A percentile compares a stretch with the other conserved stretches of the same genome.
Evolutionary conservation across 2,329 filamentous ascomycete genomes (phyloP).

Genomic region (Aspergillus viridinutans): DNA sequence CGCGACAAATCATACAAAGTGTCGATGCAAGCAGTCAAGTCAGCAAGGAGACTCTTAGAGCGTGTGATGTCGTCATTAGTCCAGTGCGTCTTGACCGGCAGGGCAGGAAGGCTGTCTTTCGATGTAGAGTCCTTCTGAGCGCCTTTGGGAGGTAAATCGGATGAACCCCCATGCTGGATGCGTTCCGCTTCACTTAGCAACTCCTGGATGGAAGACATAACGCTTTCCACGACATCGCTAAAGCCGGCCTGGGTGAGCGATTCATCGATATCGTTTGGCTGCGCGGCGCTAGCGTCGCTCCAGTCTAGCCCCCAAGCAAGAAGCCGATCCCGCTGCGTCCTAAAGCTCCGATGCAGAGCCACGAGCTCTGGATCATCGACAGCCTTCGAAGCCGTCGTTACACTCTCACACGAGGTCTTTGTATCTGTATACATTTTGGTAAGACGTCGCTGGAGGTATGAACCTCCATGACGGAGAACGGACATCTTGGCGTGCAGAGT

Average conservation of each 20-base stretch:
- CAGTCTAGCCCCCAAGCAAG: slow-evolving; percentile 64
- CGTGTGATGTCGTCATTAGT: slow-evolving; percentile 50
- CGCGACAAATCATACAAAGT: slow-evolving; percentile 61
- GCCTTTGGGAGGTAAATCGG: slow-evolving; percentile 34
- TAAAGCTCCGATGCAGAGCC: slow-evolving; percentile 55
- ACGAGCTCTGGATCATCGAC: slow-evolving; percentile 51
- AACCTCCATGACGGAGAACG: slow-evolving; percentile 42
- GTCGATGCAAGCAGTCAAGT: slow-evolving; percentile 61
- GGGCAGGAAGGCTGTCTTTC: slow-evolving; percentile 27
- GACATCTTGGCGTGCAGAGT: slow-evolving; percentile 38
- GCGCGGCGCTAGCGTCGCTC: slow-evolving; percentile 56
- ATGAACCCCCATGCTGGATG: slow-evolving; percentile 47
- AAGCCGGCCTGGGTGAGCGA: slow-evolving; percentile 59
- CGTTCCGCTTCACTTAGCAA: slow-evolving; percentile 59
- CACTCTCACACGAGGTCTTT: slow-evolving; percentile 57
- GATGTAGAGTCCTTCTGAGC: slow-evolving; percentile 27
- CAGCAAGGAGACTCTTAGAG: slow-evolving; percentile 56
- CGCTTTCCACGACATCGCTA: slow-evolving; percentile 60
- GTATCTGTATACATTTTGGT: slow-evolving; percentile 62
- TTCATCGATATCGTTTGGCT: slow-evolving; percentile 59
- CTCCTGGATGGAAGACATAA: slow-evolving; percentile 61
- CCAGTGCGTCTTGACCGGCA: slow-evolving; percentile 41
- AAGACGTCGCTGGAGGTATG: slow-evolving; percentile 47
- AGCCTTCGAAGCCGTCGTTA: slow-evolving; percentile 47
- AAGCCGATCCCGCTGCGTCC: slow-evolving; percentile 60